These are phyloP conservation scores for Yarrowia sp. DNA, from an alignment of 805 yeast species.

Conservation along the genomic window DNA sequence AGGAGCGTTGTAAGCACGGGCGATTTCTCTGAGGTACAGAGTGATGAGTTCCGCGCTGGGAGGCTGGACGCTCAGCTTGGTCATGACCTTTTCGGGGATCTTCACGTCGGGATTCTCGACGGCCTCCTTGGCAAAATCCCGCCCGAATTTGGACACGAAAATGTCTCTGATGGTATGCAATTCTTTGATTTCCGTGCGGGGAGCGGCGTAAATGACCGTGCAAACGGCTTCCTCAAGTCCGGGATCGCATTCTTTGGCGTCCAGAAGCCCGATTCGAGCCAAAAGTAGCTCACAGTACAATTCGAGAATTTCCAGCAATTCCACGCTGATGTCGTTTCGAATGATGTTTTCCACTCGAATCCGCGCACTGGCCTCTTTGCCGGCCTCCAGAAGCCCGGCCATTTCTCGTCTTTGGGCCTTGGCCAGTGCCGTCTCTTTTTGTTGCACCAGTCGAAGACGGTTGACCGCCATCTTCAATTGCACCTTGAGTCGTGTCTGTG, in stretches of 20 bases:
- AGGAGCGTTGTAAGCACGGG: conserved; percentile 77
- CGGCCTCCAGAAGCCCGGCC: conserved; percentile 72
- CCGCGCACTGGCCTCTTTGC: conserved; percentile 81
- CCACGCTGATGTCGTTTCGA: conserved; percentile 80
- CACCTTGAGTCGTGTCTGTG: conserved; percentile 44
- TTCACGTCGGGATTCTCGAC: conserved; percentile 57
- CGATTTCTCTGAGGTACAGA: conserved; percentile 78
- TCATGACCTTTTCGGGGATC: conserved; percentile 72
- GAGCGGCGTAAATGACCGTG: conserved; percentile 70
- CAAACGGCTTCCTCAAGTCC: conserved; percentile 79
- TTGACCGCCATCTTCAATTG: conserved; percentile 71
- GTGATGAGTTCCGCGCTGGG: conserved; percentile 71
- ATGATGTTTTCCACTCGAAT: conserved; percentile 85
- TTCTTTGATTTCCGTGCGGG: conserved; percentile 80
- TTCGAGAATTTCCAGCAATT: conserved; percentile 78
- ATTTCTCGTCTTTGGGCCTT: conserved; percentile 74
- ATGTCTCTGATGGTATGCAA: conserved; percentile 65
- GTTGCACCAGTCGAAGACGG: conserved; percentile 72
- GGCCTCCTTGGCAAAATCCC: conserved; percentile 66
- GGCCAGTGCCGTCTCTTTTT: conserved; percentile 74
- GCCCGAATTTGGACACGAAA: conserved; percentile 67
- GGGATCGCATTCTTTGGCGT: conserved; percentile 57
- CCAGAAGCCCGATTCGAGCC: conserved; percentile 73
- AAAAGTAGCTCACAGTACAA: conserved; percentile 79
- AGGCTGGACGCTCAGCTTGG: conserved; percentile 68